phyloP scores from a whole-genome alignment of 805 yeast genomes.

The Ascoidea asiatica region DNA sequence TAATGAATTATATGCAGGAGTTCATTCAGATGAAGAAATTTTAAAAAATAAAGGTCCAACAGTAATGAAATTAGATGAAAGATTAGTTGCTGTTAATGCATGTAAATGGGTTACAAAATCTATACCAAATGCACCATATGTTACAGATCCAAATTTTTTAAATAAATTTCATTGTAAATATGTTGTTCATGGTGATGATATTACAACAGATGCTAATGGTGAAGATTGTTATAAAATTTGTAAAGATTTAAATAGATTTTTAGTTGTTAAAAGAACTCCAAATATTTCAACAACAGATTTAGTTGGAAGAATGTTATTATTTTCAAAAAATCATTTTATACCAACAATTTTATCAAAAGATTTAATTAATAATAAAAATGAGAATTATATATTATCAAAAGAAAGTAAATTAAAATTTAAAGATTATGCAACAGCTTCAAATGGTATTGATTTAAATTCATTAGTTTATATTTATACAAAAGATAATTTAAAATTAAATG shows the following conservation, averaged over 20 bases:
- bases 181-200: constrained; percentile 98
- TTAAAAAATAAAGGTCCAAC: constrained; percentile 79
- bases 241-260: constrained; percentile 74
- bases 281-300: constrained; percentile 92
- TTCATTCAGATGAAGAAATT: constrained; percentile 87
- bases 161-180: constrained; percentile 62
- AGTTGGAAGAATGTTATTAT: constrained; percentile 73
- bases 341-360: constrained; percentile 18
- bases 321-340: constrained; percentile 46
- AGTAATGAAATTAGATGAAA: constrained; percentile 74
- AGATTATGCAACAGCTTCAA: constrained; percentile 46
- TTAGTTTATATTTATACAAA: constrained; percentile 35
- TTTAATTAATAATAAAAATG: constrained; percentile 1
- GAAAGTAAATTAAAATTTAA: constrained; percentile 30
- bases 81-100: constrained; percentile 75
- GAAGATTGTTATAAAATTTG: constrained; percentile 81
- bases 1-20: constrained; percentile 65
- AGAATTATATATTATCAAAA: constrained; percentile 6
- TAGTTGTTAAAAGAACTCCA: constrained; percentile 87
- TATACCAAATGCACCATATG: constrained; percentile 79
- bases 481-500: constrained; percentile 15
- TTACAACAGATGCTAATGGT: constrained; percentile 92
- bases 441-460: constrained; percentile 46
- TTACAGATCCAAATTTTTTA: constrained; percentile 75
- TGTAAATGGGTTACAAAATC: constrained; percentile 79